Conservation (phyloP, 805 yeast genomes). For the Suhomyces sp. region DNA sequence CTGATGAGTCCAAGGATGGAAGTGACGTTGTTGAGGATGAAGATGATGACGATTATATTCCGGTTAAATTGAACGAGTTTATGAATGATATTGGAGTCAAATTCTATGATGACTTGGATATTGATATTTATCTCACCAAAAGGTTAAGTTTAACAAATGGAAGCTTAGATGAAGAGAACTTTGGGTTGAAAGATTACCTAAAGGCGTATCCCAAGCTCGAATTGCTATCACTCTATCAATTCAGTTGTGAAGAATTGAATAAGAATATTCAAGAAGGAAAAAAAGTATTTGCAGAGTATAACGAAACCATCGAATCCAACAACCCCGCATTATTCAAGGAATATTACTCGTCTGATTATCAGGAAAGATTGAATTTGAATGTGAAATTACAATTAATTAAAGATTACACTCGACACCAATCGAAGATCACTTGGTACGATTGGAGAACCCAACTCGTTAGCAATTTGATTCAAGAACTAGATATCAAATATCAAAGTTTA, state of each 20-base stretch:
- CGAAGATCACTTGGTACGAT: conserved; percentile 57
- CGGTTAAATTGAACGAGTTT: conserved; percentile 38
- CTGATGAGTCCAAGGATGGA: conserved; percentile 5
- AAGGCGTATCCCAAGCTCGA: conserved; percentile 41
- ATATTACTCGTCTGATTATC: conserved; percentile 39
- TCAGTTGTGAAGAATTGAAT: conserved; percentile 52
- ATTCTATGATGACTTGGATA: conserved; percentile 46
- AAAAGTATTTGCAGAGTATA: conserved; percentile 44
- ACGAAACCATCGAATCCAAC: conserved; percentile 42
- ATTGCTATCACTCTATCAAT: conserved; percentile 47
- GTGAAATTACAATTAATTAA: conserved; percentile 50
- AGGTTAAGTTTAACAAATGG: conserved; percentile 20
- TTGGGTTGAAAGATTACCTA: conserved; percentile 33
- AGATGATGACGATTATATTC: conserved; percentile 21
- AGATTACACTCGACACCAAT: conserved; percentile 49
- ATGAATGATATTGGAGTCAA: conserved; percentile 38
- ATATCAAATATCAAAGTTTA: conserved; percentile 17
- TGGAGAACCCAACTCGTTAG: conserved; percentile 56
- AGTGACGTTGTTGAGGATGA: conserved; percentile 13
- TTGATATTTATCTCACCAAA: conserved; percentile 23
- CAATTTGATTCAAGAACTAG: conserved; percentile 39
- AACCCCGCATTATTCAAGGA: conserved; percentile 51
- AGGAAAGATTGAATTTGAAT: conserved; percentile 40
- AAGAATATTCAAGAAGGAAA: conserved; percentile 50
- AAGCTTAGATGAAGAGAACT: conserved; percentile 4